Evolutionary conservation across 805 yeast species (phyloP), one percentile per base, ranked within the genome.

Genomic region (Ogataea sp.): DNA sequence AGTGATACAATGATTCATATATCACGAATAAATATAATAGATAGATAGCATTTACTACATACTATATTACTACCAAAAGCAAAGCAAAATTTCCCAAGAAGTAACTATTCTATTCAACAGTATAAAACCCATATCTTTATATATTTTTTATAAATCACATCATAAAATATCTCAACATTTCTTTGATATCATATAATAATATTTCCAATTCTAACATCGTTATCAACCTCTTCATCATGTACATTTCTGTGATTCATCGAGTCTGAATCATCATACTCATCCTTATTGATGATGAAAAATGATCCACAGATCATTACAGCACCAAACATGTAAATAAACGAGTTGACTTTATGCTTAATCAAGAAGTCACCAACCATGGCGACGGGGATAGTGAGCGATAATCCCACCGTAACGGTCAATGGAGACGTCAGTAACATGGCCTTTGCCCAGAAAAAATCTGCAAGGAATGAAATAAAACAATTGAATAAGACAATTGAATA

Each of bases 361-460:
- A 87, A 40, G 58, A 87, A 70, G 56, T 93, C 98, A 24, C 96
- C 96, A 25, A 87, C 58, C 85, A 93, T 84, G 0, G 97, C 95
- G 38, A 93, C 71, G 2, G 98, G 98, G 16, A 93, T 93, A 0
- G 97, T 90, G 43, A 89, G 75, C 17, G 95, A 82, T 24, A 93
- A 67, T 0, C 98, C 98, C 10, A 93, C 95, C 0, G 98, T 93
- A 3, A 90, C 97, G 0, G 96, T 89, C 47, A 93, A 67, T 2
- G 98, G 98, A 33, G 93, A 82, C 1, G 98, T 93, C 53, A 93
- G 65, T 25, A 93, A 70, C 76, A 89, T 93, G 0, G 97, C 95
- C 46, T 86, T 78, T 26, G 95, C 96, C 98, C 98, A 93, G 52
- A 94, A 79, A 50, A 82, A 88, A 57, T 93, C 98, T 30, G 95